These are phyloP conservation scores for Rhizopogon vinicolor DNA, from an alignment of 768 basidiomycete genomes.

Conservation along the genomic window DNA sequence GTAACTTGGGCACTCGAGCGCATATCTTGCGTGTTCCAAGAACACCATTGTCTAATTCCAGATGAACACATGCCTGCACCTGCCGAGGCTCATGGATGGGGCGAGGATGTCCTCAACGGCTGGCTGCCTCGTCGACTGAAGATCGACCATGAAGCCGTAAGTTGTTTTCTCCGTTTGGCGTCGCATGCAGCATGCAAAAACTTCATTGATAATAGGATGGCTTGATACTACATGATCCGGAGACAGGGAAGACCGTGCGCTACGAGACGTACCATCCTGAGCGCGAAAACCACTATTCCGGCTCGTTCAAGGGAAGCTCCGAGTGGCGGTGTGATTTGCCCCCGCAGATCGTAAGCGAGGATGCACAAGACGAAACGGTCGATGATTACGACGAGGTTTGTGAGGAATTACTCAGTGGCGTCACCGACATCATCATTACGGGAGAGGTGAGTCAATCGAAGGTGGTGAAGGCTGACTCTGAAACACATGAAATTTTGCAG, in stretches of 20 bases:
- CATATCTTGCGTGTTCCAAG: slow-evolving; percentile 37
- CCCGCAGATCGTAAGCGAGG: slow-evolving; percentile 4
- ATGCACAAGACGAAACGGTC: slow-evolving; percentile 20
- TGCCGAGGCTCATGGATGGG: slow-evolving; percentile 25
- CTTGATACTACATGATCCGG: slow-evolving; percentile 37
- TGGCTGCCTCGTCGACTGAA: slow-evolving; percentile 39
- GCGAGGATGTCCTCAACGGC: slow-evolving; percentile 43
- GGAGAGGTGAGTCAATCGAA: slow-evolving; percentile 35
- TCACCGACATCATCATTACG: slow-evolving; percentile 49
- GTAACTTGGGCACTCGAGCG: slow-evolving; percentile 31
- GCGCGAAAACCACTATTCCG: slow-evolving; percentile 31
- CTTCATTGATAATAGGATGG: slow-evolving; percentile 28
- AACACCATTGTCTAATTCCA: slow-evolving; percentile 42
- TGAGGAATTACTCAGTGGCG: slow-evolving; percentile 33
- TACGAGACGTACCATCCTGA: slow-evolving; percentile 44
- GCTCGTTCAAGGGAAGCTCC: slow-evolving; percentile 5
- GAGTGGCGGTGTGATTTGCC: slow-evolving; percentile 22
- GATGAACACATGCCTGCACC: slow-evolving; percentile 33
- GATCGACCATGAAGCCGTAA: slow-evolving; percentile 30
- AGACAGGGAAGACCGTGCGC: slow-evolving; percentile 31
- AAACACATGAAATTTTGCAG: slow-evolving; percentile 16
- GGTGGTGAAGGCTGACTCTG: not conserved
- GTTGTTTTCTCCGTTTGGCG: slow-evolving; percentile 7
- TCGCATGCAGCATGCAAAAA: not conserved
- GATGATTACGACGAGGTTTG: slow-evolving; percentile 37